phyloP scores from a whole-genome alignment of 306 rosid species.

The Pueraria montana region DNA sequence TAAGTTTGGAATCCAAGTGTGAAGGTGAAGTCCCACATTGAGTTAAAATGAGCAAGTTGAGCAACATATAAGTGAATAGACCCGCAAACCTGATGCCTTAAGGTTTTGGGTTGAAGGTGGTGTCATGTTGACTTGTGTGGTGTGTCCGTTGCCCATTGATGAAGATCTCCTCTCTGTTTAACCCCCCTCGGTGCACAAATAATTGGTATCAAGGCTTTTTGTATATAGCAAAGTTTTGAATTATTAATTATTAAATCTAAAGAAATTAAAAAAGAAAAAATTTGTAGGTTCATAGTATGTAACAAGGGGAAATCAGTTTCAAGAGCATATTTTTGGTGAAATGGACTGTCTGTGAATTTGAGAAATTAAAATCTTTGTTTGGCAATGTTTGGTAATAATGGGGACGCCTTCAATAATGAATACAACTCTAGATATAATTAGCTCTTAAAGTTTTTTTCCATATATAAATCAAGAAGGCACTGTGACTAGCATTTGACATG shows the following conservation, averaged over 20 bases:
- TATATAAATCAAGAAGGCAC: too few relatives aligned
- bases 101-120: too few relatives aligned
- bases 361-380: not conserved
- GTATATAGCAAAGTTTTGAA: not conserved
- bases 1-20: not conserved
- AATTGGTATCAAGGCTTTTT: too few relatives aligned
- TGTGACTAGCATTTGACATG: too few relatives aligned
- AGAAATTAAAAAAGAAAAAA: not conserved
- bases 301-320: not conserved
- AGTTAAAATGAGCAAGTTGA: too few relatives aligned
- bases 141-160: too few relatives aligned
- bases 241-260: not conserved
- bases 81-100: too few relatives aligned
- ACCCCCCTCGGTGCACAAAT: too few relatives aligned
- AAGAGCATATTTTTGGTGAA: not conserved
- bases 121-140: too few relatives aligned
- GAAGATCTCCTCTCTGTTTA: constrained; percentile 7
- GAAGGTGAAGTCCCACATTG: too few relatives aligned
- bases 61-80: too few relatives aligned
- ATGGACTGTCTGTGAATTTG: not conserved
- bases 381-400: constrained; percentile 1
- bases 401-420: not conserved
- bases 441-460: not conserved
- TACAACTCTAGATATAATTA: constrained; percentile 1
- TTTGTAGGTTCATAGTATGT: not conserved